Base-by-base conservation (phyloP, 1,284 basidiomycete species). In the Ustilago hordei region DNA sequence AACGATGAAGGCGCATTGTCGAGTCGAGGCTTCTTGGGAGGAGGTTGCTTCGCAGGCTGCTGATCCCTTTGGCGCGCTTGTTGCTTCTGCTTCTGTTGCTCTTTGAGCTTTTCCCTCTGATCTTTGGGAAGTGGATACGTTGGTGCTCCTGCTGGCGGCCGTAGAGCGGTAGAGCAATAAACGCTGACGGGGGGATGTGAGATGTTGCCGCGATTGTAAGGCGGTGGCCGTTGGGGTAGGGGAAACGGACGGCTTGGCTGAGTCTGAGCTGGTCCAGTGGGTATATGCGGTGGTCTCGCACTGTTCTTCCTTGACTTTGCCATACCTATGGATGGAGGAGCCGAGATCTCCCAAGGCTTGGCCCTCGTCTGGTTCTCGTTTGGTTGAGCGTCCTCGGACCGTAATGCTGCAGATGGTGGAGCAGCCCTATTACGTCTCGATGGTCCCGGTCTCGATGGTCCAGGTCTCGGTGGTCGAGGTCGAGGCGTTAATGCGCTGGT, bases 371-470 rank as follows among this genome's bases (percentile, higher is more conserved):
- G 34, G 23, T 68, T 57, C 38, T 78, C 75, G 45, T 78, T 78
- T 0, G 75, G 75, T 36, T 78, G 75, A 0, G 71, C 62, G 53
- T 78, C 75, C 50, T 78, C 75, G 1, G 64, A 63, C 0, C 75
- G 58, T 8, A 73, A 39, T 4, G 62, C 65, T 9, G 75, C 63
- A 8, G 70, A 55, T 4, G 70, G 70, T 15, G 75, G 75, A 45
- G 70, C 65, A 4, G 65, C 61, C 36, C 28, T 60, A 31, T 34
- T 64, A 7, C 65, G 54, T 23, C 48, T 54, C 5, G 62, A 50
- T 59, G 59, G 50, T 43, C 69, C 23, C 23, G 23, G 23, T 23
- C 23, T 28, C 23, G 23, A 28, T 28, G 3, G 23, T 28, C 23
- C 23, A 2, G 23, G 23, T 28, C 23, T 38, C 8, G 48, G 35